Evolutionary conservation across 441 rosid genomes (phyloP), one percentile per base, ranked within the genome.

Genomic region (Gossypium davidsonii): DNA sequence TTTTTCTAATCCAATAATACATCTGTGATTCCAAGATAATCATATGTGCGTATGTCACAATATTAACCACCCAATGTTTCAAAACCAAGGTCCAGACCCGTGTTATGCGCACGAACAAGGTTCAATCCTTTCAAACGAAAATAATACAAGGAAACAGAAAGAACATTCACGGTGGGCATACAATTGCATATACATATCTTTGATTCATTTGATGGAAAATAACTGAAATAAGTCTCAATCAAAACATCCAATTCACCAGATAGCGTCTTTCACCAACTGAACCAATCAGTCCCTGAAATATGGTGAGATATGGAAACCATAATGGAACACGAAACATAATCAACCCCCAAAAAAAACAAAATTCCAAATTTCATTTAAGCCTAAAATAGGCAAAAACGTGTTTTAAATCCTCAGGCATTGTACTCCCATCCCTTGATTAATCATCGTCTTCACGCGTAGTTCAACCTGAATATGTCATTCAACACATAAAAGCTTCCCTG

Each of bases 391-490:
- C 71, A 78, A 77, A 78, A 77, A 31, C 67, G 69, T 26, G 42
- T 46, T 63, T 49, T 63, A 66, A 68, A 67, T 74, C 73, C 75
- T 76, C 71, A 37, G 67, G 64, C 25, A 42, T 56, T 46, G 69
- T 59, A 71, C 34, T 39, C 7, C 73, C 76, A 44, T 51, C 56
- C 74, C 39, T 59, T n/a, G 39, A 25, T 26, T 66, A 37, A 62
- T 25, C 55, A 17, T 15, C 5, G 15, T 73, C 81, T 72, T 93
- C 91, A 93, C 9, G 99, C 97, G 74, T 93, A 91, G 90, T 95
- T 95, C 91, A 95, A 84, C 89, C 98, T 89, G 91, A 93, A 95
- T 62, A 93, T 95, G 82, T 93, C 99, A 59, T 91, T 95, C 76
- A 85, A 80, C 83, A 95, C 99, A 64, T 90, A 95, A 74, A 88